A percentile compares a stretch with the other conserved stretches of the same genome.
These are phyloP conservation scores for Deinandra increscens DNA, from an alignment of 129 eudicot species.

Conservation along the genomic window DNA sequence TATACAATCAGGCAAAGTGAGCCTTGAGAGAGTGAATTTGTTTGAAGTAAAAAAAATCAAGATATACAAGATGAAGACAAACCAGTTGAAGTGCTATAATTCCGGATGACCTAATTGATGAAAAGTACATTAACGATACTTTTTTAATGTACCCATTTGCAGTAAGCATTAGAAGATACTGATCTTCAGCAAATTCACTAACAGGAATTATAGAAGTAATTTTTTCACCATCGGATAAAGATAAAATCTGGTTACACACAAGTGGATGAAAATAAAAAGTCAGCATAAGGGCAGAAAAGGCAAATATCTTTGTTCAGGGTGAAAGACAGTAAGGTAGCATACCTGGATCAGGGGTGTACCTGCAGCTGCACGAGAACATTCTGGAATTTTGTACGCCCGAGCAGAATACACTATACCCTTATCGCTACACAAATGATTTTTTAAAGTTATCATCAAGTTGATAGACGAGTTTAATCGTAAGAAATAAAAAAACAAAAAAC, in stretches of 20 bases:
- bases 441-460: neutral
- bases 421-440: conserved; percentile 46
- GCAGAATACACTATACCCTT: conserved; percentile 91
- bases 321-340: conserved; percentile 23
- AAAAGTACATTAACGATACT: conserved; percentile 78
- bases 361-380: conserved; percentile 91
- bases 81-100: conserved; percentile 96
- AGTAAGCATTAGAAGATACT: conserved; percentile 87
- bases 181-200: conserved; percentile 85
- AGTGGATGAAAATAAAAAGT: conserved; percentile 17
- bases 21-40: conserved; percentile 9
- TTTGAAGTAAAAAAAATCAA: neutral
- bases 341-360: conserved; percentile 95
- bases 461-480: neutral
- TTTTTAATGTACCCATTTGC: conserved; percentile 89
- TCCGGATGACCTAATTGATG: conserved; percentile 86
- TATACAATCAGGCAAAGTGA: conserved; percentile 32
- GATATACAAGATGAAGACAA: conserved; percentile 29
- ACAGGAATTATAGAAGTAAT: conserved; percentile 90
- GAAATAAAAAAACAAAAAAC: neutral
- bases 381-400: conserved; percentile 90
- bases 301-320: conserved; percentile 8
- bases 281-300: conserved; percentile 16
- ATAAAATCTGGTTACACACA: conserved; percentile 57
- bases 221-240: conserved; percentile 85